Base-by-base conservation (phyloP, 495 filamentous ascomycete species). In the Xeromyces bisporus region DNA sequence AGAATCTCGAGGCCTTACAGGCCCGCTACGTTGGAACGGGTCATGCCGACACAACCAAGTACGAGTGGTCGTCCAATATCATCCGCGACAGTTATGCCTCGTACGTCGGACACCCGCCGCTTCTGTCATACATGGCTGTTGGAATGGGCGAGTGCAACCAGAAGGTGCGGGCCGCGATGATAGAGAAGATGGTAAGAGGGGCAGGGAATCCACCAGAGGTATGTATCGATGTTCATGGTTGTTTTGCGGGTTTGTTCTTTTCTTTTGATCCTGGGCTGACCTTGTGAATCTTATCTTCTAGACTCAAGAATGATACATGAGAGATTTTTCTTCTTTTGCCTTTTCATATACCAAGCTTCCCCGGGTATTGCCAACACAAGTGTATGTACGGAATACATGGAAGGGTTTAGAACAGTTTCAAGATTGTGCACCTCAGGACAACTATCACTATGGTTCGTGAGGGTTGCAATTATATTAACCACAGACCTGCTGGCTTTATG, bases 21-120 rank as follows among this genome's bases (percentile, higher is more conserved):
- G 71, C 83, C 43, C 84, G 85, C 29, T 91, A 89, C 62, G 63
- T 97, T 46, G 89, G 89, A 49, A 96, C 86, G 7, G 91, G 91
- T n/a, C 86, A 94, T 56, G 83, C 89, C 30, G 89, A 99, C 60
- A 96, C 91, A 6, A 94, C 89, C 10, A 85, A 80, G 47, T 84
- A 70, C 72, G 89, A 99, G 62, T 99, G 87, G 85, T 70, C 74
- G 29, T 78, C 76, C 18, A 99, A 99, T 54, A 77, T 89, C 47
- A 67, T 86, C 39, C 79, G 81, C 43, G 85, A 92, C 53, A 78
- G 70, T 21, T 81, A 75, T 47, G 71, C 85, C 7, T 78, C 68
- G 35, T 83, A 89, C 45, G 68, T 93, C 42, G 89, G 89, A 12
- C 89, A 99, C 48, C 80, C 86, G 12, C 76, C 85, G 1, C 56